phyloP scores from a whole-genome alignment of 2,329 filamentous ascomycete genomes.

The Neofusicoccum kwambonambiense region DNA sequence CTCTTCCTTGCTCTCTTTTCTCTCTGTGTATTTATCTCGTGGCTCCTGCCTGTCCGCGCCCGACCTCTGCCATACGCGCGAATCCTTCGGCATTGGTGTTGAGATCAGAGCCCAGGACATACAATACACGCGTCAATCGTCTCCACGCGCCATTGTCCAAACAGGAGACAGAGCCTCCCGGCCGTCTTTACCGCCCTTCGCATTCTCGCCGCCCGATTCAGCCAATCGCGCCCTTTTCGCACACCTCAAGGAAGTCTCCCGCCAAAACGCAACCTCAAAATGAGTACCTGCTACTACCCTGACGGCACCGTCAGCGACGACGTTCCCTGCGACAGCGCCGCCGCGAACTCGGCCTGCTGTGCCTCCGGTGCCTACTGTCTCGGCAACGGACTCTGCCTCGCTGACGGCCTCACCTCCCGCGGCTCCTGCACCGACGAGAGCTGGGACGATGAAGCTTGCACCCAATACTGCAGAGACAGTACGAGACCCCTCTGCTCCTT shows the following conservation, averaged over 20 bases:
- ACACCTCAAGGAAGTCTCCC: not conserved
- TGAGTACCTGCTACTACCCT: conserved; percentile 3
- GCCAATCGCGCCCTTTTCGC: too few species aligned
- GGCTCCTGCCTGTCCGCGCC: too few species aligned
- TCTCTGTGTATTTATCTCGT: too few species aligned
- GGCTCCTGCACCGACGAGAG: conserved; percentile 5
- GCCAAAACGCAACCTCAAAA: not conserved
- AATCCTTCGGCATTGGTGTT: too few species aligned
- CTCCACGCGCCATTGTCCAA: too few species aligned
- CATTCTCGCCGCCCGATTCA: too few species aligned
- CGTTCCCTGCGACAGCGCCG: conserved; percentile 7
- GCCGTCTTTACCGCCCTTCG: too few species aligned
- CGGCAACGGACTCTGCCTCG: conserved; percentile 16
- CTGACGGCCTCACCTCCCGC: not conserved
- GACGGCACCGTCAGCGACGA: not conserved
- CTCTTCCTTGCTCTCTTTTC: not conserved
- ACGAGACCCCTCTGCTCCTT: not conserved
- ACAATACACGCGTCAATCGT: too few species aligned
- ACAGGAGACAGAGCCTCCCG: too few species aligned
- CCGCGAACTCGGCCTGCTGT: conserved; percentile 4
- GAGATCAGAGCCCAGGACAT: too few species aligned
- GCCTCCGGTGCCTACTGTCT: conserved; percentile 6
- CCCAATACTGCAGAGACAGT: conserved; percentile 10
- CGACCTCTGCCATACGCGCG: too few species aligned
- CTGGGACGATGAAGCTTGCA: conserved; percentile 1